Conservation (phyloP, 1,284 basidiomycete species). For the Anthracocystis setariae region DNA sequence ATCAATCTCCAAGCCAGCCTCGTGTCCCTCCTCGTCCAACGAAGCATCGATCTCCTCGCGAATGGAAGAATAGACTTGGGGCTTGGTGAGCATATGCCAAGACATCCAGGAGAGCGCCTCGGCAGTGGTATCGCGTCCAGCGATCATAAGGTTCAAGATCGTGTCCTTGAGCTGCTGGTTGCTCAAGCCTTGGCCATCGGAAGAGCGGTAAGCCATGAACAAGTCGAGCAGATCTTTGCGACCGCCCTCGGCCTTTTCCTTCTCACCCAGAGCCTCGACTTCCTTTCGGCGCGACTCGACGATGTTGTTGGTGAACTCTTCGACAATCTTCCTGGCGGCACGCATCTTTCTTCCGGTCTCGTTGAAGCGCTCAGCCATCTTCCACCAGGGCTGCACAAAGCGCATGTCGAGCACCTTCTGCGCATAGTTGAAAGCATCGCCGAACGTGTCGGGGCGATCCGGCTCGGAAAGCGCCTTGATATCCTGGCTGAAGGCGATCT, state of each 20-base stretch:
- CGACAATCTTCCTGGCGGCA: conserved; percentile 39
- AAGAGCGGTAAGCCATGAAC: conserved; percentile 70
- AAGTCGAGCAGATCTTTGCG: conserved; percentile 68
- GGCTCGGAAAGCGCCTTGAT: conserved; percentile 49
- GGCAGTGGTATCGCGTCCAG: conserved; percentile 60
- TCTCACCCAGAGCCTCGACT: conserved; percentile 32
- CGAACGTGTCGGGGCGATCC: conserved; percentile 60
- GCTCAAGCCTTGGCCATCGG: conserved; percentile 62
- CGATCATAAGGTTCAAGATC: conserved; percentile 56
- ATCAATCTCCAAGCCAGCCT: conserved; percentile 32
- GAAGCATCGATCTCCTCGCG: conserved; percentile 49
- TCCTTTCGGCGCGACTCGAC: conserved; percentile 46
- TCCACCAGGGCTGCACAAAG: conserved; percentile 47
- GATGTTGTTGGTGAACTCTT: conserved; percentile 47
- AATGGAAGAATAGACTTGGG: conserved; percentile 32
- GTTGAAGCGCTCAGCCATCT: conserved; percentile 51
- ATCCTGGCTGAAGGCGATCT: conserved; percentile 52
- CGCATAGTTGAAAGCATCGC: conserved; percentile 64
- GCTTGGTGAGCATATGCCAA: conserved; percentile 48
- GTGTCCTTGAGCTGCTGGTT: conserved; percentile 64
- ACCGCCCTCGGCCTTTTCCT: too few species aligned
- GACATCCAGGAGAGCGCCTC: conserved; percentile 57
- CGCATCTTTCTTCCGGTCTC: conserved; percentile 43
- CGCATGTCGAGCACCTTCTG: conserved; percentile 60
- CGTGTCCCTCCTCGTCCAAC: conserved; percentile 48